Evolutionary conservation across 2,329 filamentous ascomycete genomes (phyloP).

Genomic region (Lachnellula suecica): DNA sequence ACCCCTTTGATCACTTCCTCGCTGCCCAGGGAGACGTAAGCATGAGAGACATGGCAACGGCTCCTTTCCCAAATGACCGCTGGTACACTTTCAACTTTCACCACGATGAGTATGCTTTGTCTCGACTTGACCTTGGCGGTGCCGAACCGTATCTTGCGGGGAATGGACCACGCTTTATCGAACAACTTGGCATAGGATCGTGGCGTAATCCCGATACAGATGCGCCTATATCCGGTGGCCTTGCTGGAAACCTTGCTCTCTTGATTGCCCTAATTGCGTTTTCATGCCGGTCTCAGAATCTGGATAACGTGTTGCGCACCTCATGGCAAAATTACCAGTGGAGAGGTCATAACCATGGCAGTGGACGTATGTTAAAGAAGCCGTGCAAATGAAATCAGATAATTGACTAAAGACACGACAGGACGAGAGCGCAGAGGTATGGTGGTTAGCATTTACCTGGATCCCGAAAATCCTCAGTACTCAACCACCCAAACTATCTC

Average conservation of each 20-base stretch:
- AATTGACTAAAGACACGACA: too few relatives aligned
- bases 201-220: constrained; percentile 9
- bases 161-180: constrained; percentile 13
- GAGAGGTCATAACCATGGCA: constrained; percentile 9
- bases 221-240: constrained; percentile 2
- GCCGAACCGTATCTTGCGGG: constrained; percentile 12
- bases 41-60: neutral
- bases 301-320: constrained; percentile 12
- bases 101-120: constrained; percentile 5
- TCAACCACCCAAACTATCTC: constrained; percentile 18
- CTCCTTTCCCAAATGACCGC: constrained; percentile 1
- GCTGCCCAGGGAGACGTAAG: constrained; percentile 12
- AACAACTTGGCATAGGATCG: constrained; percentile 8
- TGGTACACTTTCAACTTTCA: constrained; percentile 19
- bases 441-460: constrained; percentile 25
- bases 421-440: constrained; percentile 19
- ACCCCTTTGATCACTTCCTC: constrained; percentile 14
- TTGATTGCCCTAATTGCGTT: constrained; percentile 27
- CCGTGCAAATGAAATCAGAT: too few relatives aligned
- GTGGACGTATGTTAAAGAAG: constrained; percentile 24
- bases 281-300: constrained; percentile 13
- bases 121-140: constrained; percentile 7
- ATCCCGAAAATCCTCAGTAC: constrained; percentile 23
- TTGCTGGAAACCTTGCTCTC: constrained; percentile 23
- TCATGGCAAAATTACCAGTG: constrained; percentile 17